Evolutionary conservation across 2,329 filamentous ascomycete genomes (phyloP), one percentile per base, ranked within the genome.

Genomic region (Pseudogymnoascus sp.): DNA sequence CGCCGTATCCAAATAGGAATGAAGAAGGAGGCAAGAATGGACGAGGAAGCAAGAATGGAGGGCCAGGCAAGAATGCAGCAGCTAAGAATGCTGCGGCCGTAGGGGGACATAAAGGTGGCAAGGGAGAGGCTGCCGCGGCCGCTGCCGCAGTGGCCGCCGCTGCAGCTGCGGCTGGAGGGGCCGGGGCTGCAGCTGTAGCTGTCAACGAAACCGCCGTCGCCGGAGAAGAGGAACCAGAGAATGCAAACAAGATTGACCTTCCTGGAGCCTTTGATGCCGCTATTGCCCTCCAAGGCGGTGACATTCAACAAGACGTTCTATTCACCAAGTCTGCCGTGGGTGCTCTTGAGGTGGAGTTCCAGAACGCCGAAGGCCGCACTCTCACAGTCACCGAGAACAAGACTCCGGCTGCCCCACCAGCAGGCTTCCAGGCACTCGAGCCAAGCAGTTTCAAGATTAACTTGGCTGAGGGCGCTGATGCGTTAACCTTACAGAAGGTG

Each of bases 311-410:
- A 19, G 73, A 74, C 56, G 67, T 66, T 0, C 21, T 67, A 2
- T 74, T 70, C 59, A 71, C 73, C 1, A 67, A 52, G 45, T 52
- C 45, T 52, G 61, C 61, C 33, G 71, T 70, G 57, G 73, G 72
- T n/a, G 60, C 62, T 13, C 67, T 76, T 57, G 74, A 76, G 59
- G 66, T 74, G 60, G 74, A 76, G 64, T 73, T 75, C 65, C 67
- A 73, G 60, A 73, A 73, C 61, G 45, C 67, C 1, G 64, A 66
- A 5, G 71, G 64, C 37, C 67, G 70, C n/a, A 68, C 64, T n/a
- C 65, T 75, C 7, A 70, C 67, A 37, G 74, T 75, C 58, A 71
- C 68, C 26, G 72, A 74, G 63, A 75, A 75, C 67, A 64, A 63
- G 15, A 68, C 63, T 5, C 73, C 73, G 0, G 70, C 70, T 2